Evolutionary conservation across 805 yeast species (phyloP).

Genomic region (Blastobotrys muscicola): DNA sequence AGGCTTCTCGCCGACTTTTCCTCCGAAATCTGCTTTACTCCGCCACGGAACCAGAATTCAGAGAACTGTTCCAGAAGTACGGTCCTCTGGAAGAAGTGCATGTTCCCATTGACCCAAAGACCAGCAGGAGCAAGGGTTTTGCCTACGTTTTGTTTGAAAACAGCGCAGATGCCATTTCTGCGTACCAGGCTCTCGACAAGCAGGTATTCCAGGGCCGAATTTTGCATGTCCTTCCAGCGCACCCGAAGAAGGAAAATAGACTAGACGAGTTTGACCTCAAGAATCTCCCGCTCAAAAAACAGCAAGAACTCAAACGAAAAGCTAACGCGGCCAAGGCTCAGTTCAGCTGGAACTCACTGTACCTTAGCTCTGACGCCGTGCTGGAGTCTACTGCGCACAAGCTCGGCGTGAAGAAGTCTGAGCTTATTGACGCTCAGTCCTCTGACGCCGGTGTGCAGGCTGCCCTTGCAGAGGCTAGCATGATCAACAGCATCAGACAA

Average conservation of each 20-base stretch:
- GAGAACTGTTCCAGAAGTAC: conserved; percentile 48
- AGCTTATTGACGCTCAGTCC: conserved; percentile 78
- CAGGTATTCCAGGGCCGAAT: conserved; percentile 91
- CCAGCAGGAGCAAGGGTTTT: conserved; percentile 86
- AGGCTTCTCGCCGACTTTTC: conserved; percentile 71
- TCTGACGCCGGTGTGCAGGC: conserved; percentile 88
- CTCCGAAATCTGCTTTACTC: conserved; percentile 76
- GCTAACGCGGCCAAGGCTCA: conserved; percentile 77
- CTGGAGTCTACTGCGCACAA: conserved; percentile 79
- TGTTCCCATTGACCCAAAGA: conserved; percentile 81
- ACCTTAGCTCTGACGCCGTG: conserved; percentile 85
- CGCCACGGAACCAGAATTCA: conserved; percentile 72
- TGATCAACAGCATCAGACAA: conserved; percentile 79
- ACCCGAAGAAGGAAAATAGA: conserved; percentile 69
- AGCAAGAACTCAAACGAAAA: conserved; percentile 72
- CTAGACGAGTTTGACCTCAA: conserved; percentile 86
- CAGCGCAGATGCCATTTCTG: conserved; percentile 64
- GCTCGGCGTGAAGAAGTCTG: conserved; percentile 74
- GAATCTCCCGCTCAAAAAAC: conserved; percentile 87
- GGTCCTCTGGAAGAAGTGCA: conserved; percentile 85
- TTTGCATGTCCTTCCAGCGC: conserved; percentile 80
- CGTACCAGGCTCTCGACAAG: conserved; percentile 68
- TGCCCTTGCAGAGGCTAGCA: conserved; percentile 95
- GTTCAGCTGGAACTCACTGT: conserved; percentile 92
- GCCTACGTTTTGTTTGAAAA: conserved; percentile 71